Base-by-base conservation (phyloP, 352 stramenopile species). In the Elongisporangium senticosum region DNA sequence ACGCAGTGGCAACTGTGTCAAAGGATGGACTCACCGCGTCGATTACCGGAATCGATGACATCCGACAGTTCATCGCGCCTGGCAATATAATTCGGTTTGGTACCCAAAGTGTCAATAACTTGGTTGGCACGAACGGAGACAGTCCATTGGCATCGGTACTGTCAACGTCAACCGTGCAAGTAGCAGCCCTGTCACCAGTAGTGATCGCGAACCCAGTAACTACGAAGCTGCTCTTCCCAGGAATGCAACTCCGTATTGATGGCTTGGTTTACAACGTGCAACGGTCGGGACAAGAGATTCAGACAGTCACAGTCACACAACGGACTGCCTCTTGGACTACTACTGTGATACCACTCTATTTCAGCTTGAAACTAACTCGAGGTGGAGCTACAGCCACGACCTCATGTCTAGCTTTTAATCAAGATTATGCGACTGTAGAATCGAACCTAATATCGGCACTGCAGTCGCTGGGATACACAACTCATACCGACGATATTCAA, bases 221-320 rank as follows among this genome's bases (percentile, higher is more conserved):
- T 0, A 84, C 76, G 19, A 80, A 67, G 50, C 33, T 82, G 48
- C 59, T 97, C 2, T 93, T 75, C 58, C 79, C 90, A 26, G 82
- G 76, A 24, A 91, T 96, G 75, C 72, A 79, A 22, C 58, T 98
- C 7, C 86, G 93, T 8, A 82, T 98, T 33, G 90, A 93, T 60
- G 93, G 86, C 0, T 74, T 95, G 22, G 71, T 68, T 4, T 98
- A 98, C 63, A 71, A 72, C 0, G 71, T 99, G 0, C 65, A 87
- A 40, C 87, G 82, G 23, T 97, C 93, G 4, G 93, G 95, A 7
- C 73, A 89, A 26, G 95, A 98, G 67, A 72, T 98, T 13, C 94
- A 98, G 56, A 91, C 69, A 0, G 39, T 94, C 6, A 72, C 74
- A 0, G 73, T 79, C 11, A 72, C 73, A 2, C 65, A 79, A 5